Base-by-base conservation (phyloP, 352 stramenopile species). In the Globisporangium yorkense region DNA sequence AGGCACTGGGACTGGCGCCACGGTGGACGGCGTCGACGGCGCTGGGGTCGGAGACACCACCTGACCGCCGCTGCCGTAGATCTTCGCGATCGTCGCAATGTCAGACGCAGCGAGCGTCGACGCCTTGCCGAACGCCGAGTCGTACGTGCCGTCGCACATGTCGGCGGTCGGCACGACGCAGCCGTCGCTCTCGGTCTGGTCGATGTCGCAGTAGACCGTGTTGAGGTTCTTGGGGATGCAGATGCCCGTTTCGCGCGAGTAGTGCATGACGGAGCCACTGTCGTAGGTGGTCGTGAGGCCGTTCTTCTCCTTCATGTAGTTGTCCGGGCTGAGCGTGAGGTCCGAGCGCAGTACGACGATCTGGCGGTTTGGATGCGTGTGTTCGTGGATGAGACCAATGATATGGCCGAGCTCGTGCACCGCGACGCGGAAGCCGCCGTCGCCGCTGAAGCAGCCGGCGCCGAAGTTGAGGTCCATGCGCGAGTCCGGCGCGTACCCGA, bases 391-490 rank as follows among this genome's bases (percentile, higher is more conserved):
- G 20, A 80, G 52, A 2, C 72, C 72, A n/a, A 77, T 53, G 10
- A 74, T 31, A 60, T 81, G 70, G 31, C 70, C 72, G 12, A 81
- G 63, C 43, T 81, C 72, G 57, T 81, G 72, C 43, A 79, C 59
- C 2, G 67, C 72, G 15, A 77, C 69, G 15, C 64, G 53, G 46
- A 66, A 66, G 51, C 72, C 70, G 5, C 69, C 66, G 59, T 77
- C 63, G 49, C 71, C 72, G 40, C 61, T 67, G 56, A 81, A 81
- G 58, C 72, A 81, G 21, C 59, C 62, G 10, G 59, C 35, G 12
- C 71, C 66, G 51, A 79, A 76, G 57, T 81, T 81, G 50, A 81
- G 63, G 29, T 74, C 60, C 71, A 78, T 77, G 43, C 61, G 61
- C 45, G 66, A 55, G 52, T 51, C 62, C 13, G 71, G 65, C 12